Evolutionary conservation across 139 green algal genomes (phyloP).

Genomic region (Chlorella sorokiniana): DNA sequence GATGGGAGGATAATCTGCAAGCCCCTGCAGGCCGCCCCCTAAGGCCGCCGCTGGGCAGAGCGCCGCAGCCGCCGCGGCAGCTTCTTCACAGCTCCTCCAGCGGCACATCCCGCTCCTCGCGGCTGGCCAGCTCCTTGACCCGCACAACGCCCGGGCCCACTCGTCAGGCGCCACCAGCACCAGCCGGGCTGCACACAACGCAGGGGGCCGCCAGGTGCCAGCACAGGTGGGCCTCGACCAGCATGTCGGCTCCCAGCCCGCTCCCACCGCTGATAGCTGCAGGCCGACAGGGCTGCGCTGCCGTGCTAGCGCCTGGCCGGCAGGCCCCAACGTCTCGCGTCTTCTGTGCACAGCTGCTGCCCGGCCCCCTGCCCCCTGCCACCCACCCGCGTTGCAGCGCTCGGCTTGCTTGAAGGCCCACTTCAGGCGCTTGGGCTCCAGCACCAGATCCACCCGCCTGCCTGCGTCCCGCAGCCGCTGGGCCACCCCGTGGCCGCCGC

Average conservation of each 20-base stretch:
- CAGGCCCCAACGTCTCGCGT: too few species aligned
- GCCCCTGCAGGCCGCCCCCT: too few species aligned
- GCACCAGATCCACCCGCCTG: conserved; percentile 87
- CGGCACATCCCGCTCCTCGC: conserved; percentile 81
- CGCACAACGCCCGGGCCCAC: conserved; percentile 79
- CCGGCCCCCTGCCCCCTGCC: not conserved
- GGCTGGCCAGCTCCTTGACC: conserved; percentile 79
- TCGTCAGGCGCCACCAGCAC: conserved; percentile 85
- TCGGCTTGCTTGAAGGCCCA: conserved; percentile 76
- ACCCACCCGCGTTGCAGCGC: conserved; percentile 26
- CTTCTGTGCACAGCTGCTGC: not conserved
- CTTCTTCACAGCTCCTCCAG: conserved; percentile 59
- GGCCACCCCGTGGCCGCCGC: conserved; percentile 69
- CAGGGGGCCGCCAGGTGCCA: conserved; percentile 26
- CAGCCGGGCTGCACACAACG: conserved; percentile 68
- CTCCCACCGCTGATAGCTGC: too few species aligned
- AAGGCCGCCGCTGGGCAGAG: not conserved
- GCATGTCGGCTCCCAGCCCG: not conserved
- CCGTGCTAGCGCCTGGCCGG: too few species aligned
- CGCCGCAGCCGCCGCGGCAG: not conserved
- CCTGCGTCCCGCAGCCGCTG: conserved; percentile 67
- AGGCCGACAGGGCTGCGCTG: too few species aligned
- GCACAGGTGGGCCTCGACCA: not conserved
- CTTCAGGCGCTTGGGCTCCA: conserved; percentile 95
- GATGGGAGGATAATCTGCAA: too few species aligned